Base-by-base conservation (phyloP, 2,329 filamentous ascomycete genomes). In the Sclerotiophoma versabilis region DNA sequence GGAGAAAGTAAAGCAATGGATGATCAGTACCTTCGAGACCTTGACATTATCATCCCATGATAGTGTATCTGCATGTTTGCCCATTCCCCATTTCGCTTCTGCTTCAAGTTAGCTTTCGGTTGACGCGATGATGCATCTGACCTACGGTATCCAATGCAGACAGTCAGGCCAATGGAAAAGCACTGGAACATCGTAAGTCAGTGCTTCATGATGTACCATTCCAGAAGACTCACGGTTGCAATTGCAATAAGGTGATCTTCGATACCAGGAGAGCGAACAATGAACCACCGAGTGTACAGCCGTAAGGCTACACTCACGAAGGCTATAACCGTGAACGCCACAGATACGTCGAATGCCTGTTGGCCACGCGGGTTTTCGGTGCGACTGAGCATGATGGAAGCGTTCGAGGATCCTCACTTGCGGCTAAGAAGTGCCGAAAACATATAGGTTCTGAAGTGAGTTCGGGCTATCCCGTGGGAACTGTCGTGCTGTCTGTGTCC, bases 81-180 rank as follows among this genome's bases (percentile, higher is more conserved):
- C 70, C 69, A 73, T 69, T 26, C 70, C 70, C 57, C 60, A 64
- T 43, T 62, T 41, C n/a, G 65, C 66, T 36, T 73, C 70, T 73
- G 15, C 1, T 42, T 14, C 1, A 8, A 6, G 47, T 71, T 25
- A 68, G 64, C 9, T 6, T 25, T 14, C 22, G 8, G 10, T n/a
- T 12, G 12, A 9, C 2, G 17, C 9, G 19, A 37, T 10, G 14
- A 15, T 19, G 8, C 2, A 5, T 11, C n/a, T 15, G 25, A 64
- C 69, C 19, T 54, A 73, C 70, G 69, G 29, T 66, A 62, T 10
- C 53, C 68, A 29, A 73, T 71, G 53, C 56, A 61, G 11, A 68
- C 58, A 5, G 64, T 71, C 25, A 72, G 41, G 4, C 68, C 64
- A 33, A 71, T 64, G 0, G 68, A 71, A 36, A 61, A 70, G 2